These are phyloP conservation scores for Talaromyces proteolyticus DNA, from an alignment of 495 filamentous ascomycete species.

Conservation along the genomic window DNA sequence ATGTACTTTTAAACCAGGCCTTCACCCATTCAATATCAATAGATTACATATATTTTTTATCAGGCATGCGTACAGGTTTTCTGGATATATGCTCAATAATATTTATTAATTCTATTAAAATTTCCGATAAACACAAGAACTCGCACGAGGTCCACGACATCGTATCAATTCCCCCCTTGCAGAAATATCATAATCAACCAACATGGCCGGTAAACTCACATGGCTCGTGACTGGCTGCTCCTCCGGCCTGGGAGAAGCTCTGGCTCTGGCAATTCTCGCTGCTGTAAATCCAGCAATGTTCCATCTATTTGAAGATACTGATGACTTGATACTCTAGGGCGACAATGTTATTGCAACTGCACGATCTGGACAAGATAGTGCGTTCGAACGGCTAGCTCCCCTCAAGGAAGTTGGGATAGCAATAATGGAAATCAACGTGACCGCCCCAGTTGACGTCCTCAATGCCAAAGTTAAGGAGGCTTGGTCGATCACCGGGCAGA, in stretches of 20 bases:
- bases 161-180: too few species aligned
- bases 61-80: too few species aligned
- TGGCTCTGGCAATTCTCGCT: conserved; percentile 31
- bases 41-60: too few species aligned
- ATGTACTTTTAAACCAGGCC: too few species aligned
- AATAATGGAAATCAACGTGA: conserved; percentile 39
- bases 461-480: conserved; percentile 30
- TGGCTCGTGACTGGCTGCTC: conserved; percentile 48
- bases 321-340: conserved; percentile 16
- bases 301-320: neutral
- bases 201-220: neutral
- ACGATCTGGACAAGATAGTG: conserved; percentile 20
- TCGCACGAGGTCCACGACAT: too few species aligned
- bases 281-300: neutral
- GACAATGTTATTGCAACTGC: conserved; percentile 52
- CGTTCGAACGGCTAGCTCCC: conserved; percentile 25
- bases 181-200: neutral
- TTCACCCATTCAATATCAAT: too few species aligned
- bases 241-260: conserved; percentile 39
- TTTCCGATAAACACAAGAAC: too few species aligned
- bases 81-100: too few species aligned
- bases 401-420: conserved; percentile 37
- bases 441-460: conserved; percentile 23
- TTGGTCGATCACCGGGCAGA: conserved; percentile 24
- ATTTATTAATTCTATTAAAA: too few species aligned